Base-by-base conservation (phyloP, 192 early-diverging fungal species). In the Linnemannia schmuckeri region DNA sequence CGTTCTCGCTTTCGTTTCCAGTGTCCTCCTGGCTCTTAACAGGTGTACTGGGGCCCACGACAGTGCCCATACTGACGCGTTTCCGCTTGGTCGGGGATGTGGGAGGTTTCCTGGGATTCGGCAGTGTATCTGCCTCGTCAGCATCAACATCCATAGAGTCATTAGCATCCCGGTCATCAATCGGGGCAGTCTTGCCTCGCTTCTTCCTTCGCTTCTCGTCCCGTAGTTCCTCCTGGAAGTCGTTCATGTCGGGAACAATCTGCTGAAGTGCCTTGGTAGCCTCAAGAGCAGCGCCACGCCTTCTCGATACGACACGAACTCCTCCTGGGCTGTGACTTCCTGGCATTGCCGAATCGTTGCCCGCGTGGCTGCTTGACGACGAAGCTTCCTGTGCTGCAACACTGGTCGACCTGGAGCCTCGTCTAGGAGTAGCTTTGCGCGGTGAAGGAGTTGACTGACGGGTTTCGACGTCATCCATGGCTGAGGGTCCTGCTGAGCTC, bases 201-300 rank as follows among this genome's bases (percentile, higher is more conserved):
- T 78, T 79, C 77, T 75, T 88, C 52, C 63, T 88, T 40, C 75
- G 80, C 81, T 89, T 90, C 81, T 92, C 92, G 42, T 88, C 83
- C 75, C 88, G 87, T 68, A 92, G 72, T 35, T 87, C 85, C 3
- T 81, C 85, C 63, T 87, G 85, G 27, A 81, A 87, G 18, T 73
- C 76, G 49, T 87, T 87, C 85, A 87, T 87, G 49, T 87, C 85
- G 0, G 85, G 79, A 33, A 81, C 85, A 81, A 81, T 81, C 66
- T 87, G 77, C 52, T 78, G 75, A 61, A 87, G 63, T 3, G 80
- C 85, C 30, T 78, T 81, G 17, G 61, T 77, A 18, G 85, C 85
- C 38, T 81, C 76, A 20, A 87, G 12, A 7, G 85, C 85, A 35
- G 85, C 85, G 33, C 85, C 85, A 20, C 85, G 73, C 55, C 54